Conservation (phyloP, 352 stramenopile genomes). For the Phytopythium aichiense region DNA sequence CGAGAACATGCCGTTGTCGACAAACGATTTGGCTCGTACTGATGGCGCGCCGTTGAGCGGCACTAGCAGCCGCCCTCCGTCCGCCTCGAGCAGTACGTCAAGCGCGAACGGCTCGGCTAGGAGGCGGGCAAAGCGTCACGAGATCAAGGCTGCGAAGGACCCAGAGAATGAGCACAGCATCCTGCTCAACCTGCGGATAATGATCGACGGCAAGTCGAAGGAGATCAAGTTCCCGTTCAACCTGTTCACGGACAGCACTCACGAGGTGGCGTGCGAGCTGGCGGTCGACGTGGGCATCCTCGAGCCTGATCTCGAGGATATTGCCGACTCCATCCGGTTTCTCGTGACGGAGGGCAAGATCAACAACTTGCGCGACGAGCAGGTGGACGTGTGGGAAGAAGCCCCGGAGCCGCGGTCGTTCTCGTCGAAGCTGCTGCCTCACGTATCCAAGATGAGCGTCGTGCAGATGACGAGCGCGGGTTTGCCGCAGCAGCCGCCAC, state of each 20-base stretch:
- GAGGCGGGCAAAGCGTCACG: slow-evolving; percentile 72
- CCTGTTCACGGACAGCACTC: slow-evolving; percentile 91
- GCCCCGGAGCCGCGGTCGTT: slow-evolving; percentile 80
- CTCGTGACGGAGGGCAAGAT: slow-evolving; percentile 84
- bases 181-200: slow-evolving; percentile 87
- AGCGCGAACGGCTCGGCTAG: slow-evolving; percentile 7
- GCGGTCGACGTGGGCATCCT: slow-evolving; percentile 92
- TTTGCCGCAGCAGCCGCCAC: neutral
- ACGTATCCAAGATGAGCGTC: slow-evolving; percentile 81
- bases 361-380: slow-evolving; percentile 73
- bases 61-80: slow-evolving; percentile 22
- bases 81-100: slow-evolving; percentile 18
- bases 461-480: slow-evolving; percentile 19
- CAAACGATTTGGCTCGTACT: neutral
- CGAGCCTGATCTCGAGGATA: slow-evolving; percentile 90
- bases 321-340: slow-evolving; percentile 92
- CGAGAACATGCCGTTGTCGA: slow-evolving; percentile 9
- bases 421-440: slow-evolving; percentile 68
- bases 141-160: slow-evolving; percentile 81
- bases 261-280: slow-evolving; percentile 94
- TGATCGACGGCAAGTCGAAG: slow-evolving; percentile 91
- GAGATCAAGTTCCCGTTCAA: slow-evolving; percentile 97
- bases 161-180: slow-evolving; percentile 81
- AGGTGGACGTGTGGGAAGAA: slow-evolving; percentile 86
- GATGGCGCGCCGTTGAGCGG: neutral